Percentiles rank a stretch among this genome's conserved stretches.
These are phyloP conservation scores for Maudiozyma pseudohumilis DNA, from an alignment of 805 yeast species.

Conservation along the genomic window DNA sequence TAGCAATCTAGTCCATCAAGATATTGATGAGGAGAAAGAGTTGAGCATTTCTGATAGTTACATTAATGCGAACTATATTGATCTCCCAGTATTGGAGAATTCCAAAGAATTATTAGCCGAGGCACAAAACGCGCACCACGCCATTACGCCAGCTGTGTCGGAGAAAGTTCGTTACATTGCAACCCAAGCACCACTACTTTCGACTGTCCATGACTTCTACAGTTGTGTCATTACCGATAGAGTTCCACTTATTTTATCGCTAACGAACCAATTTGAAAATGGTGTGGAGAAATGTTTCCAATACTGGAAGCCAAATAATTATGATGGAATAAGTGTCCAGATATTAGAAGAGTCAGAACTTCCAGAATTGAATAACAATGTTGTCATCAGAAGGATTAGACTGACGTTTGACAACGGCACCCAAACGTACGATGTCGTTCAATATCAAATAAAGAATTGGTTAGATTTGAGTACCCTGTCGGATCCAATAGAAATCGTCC, in stretches of 20 bases:
- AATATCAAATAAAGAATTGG: slow-evolving; percentile 76
- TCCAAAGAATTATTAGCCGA: slow-evolving; percentile 1
- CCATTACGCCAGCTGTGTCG: slow-evolving; percentile 11
- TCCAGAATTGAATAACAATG: slow-evolving; percentile 5
- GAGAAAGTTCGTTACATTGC: slow-evolving; percentile 54
- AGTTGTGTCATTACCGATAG: slow-evolving; percentile 57
- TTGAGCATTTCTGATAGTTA: slow-evolving; percentile 39
- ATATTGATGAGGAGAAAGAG: slow-evolving; percentile 12
- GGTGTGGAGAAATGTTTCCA: slow-evolving; percentile 73
- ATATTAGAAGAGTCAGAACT: slow-evolving; percentile 17
- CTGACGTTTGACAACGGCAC: slow-evolving; percentile 28
- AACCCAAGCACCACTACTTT: slow-evolving; percentile 75
- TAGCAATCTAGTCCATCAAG: not conserved
- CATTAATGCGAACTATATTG: slow-evolving; percentile 77
- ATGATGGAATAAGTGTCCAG: slow-evolving; percentile 27
- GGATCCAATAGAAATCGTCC: slow-evolving; percentile 47
- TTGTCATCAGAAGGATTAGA: slow-evolving; percentile 30
- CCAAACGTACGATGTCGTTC: slow-evolving; percentile 43
- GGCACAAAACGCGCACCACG: slow-evolving; percentile 4
- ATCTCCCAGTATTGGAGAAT: slow-evolving; percentile 13
- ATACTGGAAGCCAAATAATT: slow-evolving; percentile 63
- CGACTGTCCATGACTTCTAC: slow-evolving; percentile 79
- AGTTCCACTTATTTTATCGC: slow-evolving; percentile 58
- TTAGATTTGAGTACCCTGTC: slow-evolving; percentile 65
- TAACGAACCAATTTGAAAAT: slow-evolving; percentile 68